These are phyloP conservation scores for Gracilariopsis chorda DNA, from an alignment of 23 red algal species.

Conservation along the genomic window DNA sequence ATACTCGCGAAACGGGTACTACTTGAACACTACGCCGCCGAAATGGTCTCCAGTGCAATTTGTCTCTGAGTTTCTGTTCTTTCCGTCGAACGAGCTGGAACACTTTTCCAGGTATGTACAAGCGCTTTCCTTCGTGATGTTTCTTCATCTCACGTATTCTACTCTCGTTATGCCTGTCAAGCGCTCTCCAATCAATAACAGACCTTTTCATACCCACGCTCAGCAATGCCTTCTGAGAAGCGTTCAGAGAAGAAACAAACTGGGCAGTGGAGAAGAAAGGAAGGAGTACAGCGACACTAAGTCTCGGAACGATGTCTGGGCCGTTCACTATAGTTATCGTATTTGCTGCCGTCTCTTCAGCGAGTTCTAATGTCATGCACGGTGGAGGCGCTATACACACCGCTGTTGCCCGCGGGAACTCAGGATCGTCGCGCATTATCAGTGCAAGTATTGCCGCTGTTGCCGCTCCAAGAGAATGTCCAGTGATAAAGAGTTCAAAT, in stretches of 20 bases:
- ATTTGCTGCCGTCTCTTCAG: slow-evolving; percentile 18
- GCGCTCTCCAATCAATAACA: slow-evolving; percentile 48
- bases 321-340: slow-evolving; percentile 70
- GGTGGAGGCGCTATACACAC: slow-evolving; percentile 58
- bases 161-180: not conserved
- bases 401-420: slow-evolving; percentile 16
- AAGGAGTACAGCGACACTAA: slow-evolving; percentile 64
- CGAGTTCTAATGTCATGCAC: slow-evolving; percentile 60
- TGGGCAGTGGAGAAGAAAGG: slow-evolving; percentile 49
- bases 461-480: slow-evolving; percentile 80
- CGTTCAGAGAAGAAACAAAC: slow-evolving; percentile 45
- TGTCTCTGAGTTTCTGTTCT: not conserved
- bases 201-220: slow-evolving; percentile 26
- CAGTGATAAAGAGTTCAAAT: slow-evolving; percentile 66
- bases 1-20: slow-evolving; percentile 23
- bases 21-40: slow-evolving; percentile 26
- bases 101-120: slow-evolving; percentile 58
- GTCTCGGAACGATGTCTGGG: slow-evolving; percentile 70
- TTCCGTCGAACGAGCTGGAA: slow-evolving; percentile 58
- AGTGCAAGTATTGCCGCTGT: slow-evolving; percentile 56
- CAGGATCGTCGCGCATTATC: slow-evolving; percentile 67
- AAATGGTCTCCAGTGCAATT: not conserved
- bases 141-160: slow-evolving; percentile 16
- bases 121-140: slow-evolving; percentile 26
- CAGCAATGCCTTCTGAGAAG: slow-evolving; percentile 19